Conservation (phyloP, 148 eudicot genomes). For the Fagopyrum tataricum region DNA sequence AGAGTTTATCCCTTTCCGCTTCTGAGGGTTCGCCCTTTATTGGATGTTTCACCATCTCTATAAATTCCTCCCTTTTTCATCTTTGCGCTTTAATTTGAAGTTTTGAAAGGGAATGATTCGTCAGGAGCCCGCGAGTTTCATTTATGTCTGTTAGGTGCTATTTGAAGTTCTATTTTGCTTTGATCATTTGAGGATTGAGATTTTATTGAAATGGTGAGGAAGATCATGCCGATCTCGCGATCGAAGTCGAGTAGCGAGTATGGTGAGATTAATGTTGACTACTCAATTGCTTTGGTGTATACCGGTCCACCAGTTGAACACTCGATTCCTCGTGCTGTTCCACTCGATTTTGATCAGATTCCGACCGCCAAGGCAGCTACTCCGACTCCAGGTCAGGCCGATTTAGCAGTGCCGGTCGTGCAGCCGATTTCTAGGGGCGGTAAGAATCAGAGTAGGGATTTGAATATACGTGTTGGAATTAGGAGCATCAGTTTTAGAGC, state of each 20-base stretch:
- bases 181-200: background rate
- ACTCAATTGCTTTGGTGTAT: slow-evolving; percentile 77
- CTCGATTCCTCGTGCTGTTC: slow-evolving; percentile 73
- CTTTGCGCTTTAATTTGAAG: slow-evolving; percentile 12
- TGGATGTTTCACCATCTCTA: background rate
- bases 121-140: slow-evolving; percentile 7
- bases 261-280: slow-evolving; percentile 22
- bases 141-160: slow-evolving; percentile 2
- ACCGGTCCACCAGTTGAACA: slow-evolving; percentile 70
- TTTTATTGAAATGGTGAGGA: slow-evolving; percentile 4
- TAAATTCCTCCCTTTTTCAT: background rate
- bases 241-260: slow-evolving; percentile 11
- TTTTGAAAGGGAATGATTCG: slow-evolving; percentile 4
- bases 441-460: slow-evolving; percentile 30
- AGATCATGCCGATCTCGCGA: slow-evolving; percentile 11
- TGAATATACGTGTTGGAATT: slow-evolving; percentile 43
- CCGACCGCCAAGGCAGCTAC: slow-evolving; percentile 75
- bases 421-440: slow-evolving; percentile 62
- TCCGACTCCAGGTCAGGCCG: slow-evolving; percentile 29
- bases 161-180: background rate
- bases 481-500: slow-evolving; percentile 57
- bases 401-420: slow-evolving; percentile 53
- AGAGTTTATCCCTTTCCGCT: background rate
- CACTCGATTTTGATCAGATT: slow-evolving; percentile 64
- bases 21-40: background rate